phyloP scores from a whole-genome alignment of 495 filamentous ascomycete species.

The Neurospora cerealis region DNA sequence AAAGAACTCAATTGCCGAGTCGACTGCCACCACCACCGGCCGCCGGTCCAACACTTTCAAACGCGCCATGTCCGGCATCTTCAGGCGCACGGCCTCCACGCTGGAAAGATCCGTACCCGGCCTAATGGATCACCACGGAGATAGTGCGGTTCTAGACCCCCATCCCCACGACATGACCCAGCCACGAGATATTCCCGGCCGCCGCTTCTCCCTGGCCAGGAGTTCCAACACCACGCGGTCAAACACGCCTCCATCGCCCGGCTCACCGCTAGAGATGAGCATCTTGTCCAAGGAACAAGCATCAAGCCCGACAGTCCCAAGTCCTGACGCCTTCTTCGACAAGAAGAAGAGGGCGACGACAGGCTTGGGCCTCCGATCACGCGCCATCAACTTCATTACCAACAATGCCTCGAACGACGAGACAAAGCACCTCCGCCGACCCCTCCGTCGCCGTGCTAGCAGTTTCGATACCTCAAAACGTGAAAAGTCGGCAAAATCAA shows the following conservation, averaged over 20 bases:
- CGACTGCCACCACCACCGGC: constrained; percentile 6
- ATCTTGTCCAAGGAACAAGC: constrained; percentile 19
- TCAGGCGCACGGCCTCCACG: constrained; percentile 25
- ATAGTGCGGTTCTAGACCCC: constrained; percentile 5
- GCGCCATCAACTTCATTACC: constrained; percentile 18
- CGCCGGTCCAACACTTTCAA: constrained; percentile 16
- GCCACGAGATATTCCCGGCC: constrained; percentile 16
- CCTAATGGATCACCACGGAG: constrained; percentile 7
- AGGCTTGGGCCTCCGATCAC: constrained; percentile 33
- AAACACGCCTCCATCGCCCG: constrained; percentile 43
- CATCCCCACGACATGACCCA: constrained; percentile 15
- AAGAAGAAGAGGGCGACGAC: constrained; percentile 41
- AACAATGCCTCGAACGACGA: constrained; percentile 1
- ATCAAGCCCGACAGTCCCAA: constrained; percentile 27
- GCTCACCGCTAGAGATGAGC: constrained; percentile 30
- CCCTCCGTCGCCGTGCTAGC: constrained; percentile 23
- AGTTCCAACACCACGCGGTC: constrained; percentile 40
- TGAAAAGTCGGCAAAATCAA: constrained; percentile 1
- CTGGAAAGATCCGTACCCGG: constrained; percentile 16
- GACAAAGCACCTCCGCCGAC: constrained; percentile 4
- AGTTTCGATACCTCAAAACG: constrained; percentile 25
- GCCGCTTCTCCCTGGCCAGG: constrained; percentile 38
- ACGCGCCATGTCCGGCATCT: constrained; percentile 26
- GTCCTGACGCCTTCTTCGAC: constrained; percentile 27
- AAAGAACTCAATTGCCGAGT: neutral